These are phyloP conservation scores for Pichia sp. DNA, from an alignment of 1,139 yeast genomes.

Conservation along the genomic window DNA sequence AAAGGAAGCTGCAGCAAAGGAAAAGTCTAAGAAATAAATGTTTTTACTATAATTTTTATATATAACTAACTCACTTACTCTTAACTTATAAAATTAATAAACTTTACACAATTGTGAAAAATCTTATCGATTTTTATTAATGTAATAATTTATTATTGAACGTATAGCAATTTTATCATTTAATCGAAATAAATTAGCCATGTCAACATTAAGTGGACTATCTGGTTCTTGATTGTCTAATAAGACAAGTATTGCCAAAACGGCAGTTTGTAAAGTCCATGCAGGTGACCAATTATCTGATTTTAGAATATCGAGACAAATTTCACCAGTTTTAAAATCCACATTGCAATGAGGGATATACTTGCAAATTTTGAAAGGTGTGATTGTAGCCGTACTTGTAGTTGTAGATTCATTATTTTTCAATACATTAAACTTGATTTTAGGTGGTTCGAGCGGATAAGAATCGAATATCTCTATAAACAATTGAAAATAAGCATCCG, in stretches of 20 bases:
- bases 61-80: too few species aligned
- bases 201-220: conserved; percentile 79
- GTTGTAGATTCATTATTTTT: neutral
- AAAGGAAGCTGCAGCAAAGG: conserved; percentile 89
- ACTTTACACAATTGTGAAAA: neutral
- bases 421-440: neutral
- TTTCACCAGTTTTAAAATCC: conserved; percentile 63
- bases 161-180: conserved; percentile 54
- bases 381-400: neutral
- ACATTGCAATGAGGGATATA: conserved; percentile 75
- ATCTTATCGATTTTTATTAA: conserved; percentile 3
- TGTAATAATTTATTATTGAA: conserved; percentile 55
- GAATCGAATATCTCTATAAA: neutral
- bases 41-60: conserved; percentile 2
- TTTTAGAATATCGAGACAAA: conserved; percentile 70
- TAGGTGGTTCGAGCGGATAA: neutral
- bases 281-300: conserved; percentile 80
- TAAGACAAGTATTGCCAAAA: conserved; percentile 64
- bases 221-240: conserved; percentile 78
- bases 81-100: too few species aligned
- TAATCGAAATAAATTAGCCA: conserved; percentile 65
- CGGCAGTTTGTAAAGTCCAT: conserved; percentile 69
- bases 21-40: conserved; percentile 58
- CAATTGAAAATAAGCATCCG: neutral
- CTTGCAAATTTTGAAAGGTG: conserved; percentile 13